Base-by-base conservation (phyloP, 805 yeast genomes). In the Zygosaccharomyces lentus region DNA sequence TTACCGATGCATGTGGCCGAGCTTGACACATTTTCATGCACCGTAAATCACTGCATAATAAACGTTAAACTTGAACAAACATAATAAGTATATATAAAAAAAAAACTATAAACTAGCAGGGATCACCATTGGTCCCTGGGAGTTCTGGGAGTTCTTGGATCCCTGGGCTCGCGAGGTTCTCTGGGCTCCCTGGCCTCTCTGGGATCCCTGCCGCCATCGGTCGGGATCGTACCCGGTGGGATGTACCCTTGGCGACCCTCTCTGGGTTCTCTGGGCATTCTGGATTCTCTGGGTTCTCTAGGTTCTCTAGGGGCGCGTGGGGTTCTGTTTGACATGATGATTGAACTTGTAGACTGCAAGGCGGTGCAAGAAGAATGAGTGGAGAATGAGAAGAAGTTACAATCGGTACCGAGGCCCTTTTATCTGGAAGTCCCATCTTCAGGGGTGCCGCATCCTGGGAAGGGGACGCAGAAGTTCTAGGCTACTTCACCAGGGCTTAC, bases 31-130 rank as follows among this genome's bases (percentile, higher is more conserved):
- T 37, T 37, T 38, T 34, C 23, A 38, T 38, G 34, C 41, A 38
- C 25, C 34, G 34, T 27, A 38, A 27, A 38, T 38, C 41, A 10
- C n/a, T n/a, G n/a, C n/a, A n/a, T n/a, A n/a, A n/a, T n/a, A n/a
- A n/a, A n/a, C n/a, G n/a, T n/a, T n/a, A n/a, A n/a, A n/a, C n/a
- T 13, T 13, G 32, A 29, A 29, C 13, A 13, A 29, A 13, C 15
- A 12, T 3, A 12, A 29, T 10, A 29, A 29, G 15, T 12, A 29
- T 29, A 10, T 6, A 29, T 29, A n/a, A 29, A 29, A 29, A 26
- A 26, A 26, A 26, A 26, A 26, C 29, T 26, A 26, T 26, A 26
- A 9, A 26, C 29, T 12, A 26, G 10, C 2, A 4, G 3, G 7
- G 7, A 12, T 26, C 29, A 26, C 29, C 29, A 26, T 26, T 26